These are phyloP conservation scores for Nitzschia putrida DNA, from an alignment of 108 stramenopile species.

Conservation along the genomic window DNA sequence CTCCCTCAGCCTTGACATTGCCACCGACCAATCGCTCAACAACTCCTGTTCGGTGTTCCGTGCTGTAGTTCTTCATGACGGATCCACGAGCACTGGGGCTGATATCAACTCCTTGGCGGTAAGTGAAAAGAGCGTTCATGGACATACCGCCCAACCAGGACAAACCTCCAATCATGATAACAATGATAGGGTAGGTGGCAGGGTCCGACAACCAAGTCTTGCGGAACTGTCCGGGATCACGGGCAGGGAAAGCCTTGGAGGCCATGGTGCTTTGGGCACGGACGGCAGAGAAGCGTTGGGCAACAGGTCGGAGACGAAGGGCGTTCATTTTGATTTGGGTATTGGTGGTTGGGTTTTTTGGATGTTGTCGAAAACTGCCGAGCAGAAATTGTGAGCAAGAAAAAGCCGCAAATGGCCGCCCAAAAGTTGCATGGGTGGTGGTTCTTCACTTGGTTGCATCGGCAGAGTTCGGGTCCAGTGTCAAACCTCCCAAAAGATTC, in stretches of 20 bases:
- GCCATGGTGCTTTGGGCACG: constrained; percentile 25
- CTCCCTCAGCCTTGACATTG: constrained; percentile 60
- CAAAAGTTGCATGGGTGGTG: no score
- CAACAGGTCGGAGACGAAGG: constrained; percentile 21
- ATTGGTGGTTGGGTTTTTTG: background rate
- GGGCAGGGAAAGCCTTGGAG: constrained; percentile 14
- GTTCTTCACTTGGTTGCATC: no score
- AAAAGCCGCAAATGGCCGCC: no score
- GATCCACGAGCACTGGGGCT: constrained; percentile 38
- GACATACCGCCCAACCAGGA: constrained; percentile 61
- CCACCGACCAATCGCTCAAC: constrained; percentile 22
- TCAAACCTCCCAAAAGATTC: no score
- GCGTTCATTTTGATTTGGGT: constrained; percentile 25
- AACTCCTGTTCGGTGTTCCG: constrained; percentile 19
- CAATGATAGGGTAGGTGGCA: constrained; percentile 64
- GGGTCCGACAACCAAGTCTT: constrained; percentile 55
- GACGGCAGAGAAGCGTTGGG: constrained; percentile 3
- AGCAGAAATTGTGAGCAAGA: no score
- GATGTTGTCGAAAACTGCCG: no score
- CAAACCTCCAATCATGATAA: constrained; percentile 40
- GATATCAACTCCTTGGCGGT: constrained; percentile 62
- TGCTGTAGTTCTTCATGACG: constrained; percentile 9
- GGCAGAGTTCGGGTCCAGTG: no score
- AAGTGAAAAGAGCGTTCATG: constrained; percentile 47
- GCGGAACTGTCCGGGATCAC: constrained; percentile 20